A percentile compares a stretch with the other conserved stretches of the same genome.
phyloP scores from a whole-genome alignment of 345 rosid species.

The Xanthoceras sorbifolium region DNA sequence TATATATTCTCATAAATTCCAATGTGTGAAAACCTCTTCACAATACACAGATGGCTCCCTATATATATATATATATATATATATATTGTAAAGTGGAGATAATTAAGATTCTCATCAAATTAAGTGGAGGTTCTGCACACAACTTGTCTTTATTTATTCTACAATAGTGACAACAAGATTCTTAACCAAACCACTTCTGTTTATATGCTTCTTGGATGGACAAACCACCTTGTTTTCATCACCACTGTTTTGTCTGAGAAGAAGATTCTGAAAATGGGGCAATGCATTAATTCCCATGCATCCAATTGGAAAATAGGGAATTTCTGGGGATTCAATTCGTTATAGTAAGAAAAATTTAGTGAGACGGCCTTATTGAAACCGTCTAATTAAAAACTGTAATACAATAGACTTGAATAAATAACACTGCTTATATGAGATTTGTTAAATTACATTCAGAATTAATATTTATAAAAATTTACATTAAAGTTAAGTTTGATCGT shows the following conservation, averaged over 20 bases:
- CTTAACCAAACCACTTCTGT: neutral
- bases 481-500: too few relatives aligned
- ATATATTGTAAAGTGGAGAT: neutral
- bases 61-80: too few relatives aligned
- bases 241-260: constrained; percentile 1
- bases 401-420: too few relatives aligned
- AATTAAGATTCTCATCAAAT: neutral
- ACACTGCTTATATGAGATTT: too few relatives aligned
- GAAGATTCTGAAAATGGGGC: neutral
- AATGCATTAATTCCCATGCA: neutral
- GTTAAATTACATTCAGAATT: too few relatives aligned
- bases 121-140: neutral
- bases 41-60: neutral
- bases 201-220: neutral
- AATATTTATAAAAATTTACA: too few relatives aligned
- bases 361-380: neutral
- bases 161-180: constrained; percentile 1
- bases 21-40: neutral
- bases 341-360: neutral
- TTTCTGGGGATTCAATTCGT: neutral
- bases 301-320: neutral
- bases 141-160: neutral
- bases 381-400: too few relatives aligned
- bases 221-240: neutral
- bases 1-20: neutral